Evolutionary conservation across 148 eudicot species (phyloP).

Genomic region (Linanthus parryae): DNA sequence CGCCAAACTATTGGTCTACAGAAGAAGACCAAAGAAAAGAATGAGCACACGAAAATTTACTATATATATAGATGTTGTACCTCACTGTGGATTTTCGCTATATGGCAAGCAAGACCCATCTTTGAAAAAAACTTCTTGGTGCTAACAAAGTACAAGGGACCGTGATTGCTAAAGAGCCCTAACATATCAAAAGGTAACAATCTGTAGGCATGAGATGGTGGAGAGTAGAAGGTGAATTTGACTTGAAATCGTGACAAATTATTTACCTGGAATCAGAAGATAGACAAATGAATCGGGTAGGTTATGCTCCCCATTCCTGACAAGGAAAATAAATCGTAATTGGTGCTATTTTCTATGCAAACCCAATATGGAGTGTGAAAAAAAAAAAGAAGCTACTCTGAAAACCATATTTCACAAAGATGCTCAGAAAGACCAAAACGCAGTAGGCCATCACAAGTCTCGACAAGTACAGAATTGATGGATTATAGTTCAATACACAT

Average conservation of each 20-base stretch:
- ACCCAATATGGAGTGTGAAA: no score
- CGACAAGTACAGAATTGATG: background rate
- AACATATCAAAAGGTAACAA: background rate
- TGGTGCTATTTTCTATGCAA: no score
- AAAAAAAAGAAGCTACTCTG: background rate
- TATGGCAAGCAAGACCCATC: conserved; percentile 97
- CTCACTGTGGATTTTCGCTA: conserved; percentile 96
- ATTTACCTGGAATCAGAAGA: conserved; percentile 82
- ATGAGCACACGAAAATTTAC: no score
- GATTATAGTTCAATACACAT: background rate
- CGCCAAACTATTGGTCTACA: no score
- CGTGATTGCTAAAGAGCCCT: conserved; percentile 98
- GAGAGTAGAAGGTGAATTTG: conserved; percentile 2
- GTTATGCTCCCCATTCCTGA: conserved; percentile 77
- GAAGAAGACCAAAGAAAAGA: no score
- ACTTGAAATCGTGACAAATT: background rate
- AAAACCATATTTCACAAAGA: background rate
- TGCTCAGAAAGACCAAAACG: background rate
- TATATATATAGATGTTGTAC: no score
- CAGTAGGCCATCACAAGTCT: background rate
- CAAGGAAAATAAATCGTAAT: conserved; percentile 8
- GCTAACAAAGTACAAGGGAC: conserved; percentile 82
- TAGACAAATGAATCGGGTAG: conserved; percentile 81
- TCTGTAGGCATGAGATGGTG: background rate
- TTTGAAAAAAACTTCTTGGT: conserved; percentile 76